These are phyloP conservation scores for Trichoderma oligosporum DNA, from an alignment of 2,329 filamentous ascomycete genomes.

Conservation along the genomic window DNA sequence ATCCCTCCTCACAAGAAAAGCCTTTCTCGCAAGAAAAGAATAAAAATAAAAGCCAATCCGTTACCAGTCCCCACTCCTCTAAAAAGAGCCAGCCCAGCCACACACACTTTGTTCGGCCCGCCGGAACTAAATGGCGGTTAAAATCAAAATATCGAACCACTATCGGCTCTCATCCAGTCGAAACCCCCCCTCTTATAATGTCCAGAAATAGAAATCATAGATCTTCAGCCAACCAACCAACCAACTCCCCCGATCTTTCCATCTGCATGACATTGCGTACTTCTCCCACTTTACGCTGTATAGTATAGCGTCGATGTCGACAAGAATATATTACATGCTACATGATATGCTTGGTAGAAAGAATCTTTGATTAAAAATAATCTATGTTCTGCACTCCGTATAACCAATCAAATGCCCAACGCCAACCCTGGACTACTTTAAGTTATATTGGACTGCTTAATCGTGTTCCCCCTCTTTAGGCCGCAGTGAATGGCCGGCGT, in stretches of 20 bases:
- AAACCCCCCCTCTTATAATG: not conserved
- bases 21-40: too few relatives aligned
- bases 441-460: too few relatives aligned
- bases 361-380: too few relatives aligned
- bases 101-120: conserved; percentile 2
- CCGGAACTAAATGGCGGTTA: conserved; percentile 3
- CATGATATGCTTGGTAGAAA: not conserved
- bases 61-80: not conserved
- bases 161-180: not conserved
- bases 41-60: not conserved
- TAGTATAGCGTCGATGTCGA: not conserved
- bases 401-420: not conserved
- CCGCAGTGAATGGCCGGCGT: conserved; percentile 19
- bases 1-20: not conserved
- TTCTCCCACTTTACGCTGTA: not conserved
- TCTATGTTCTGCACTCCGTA: not conserved
- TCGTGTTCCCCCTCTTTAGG: not conserved
- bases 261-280: not conserved
- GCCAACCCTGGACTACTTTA: too few relatives aligned
- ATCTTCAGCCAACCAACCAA: not conserved
- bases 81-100: conserved; percentile 1
- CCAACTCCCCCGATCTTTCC: not conserved
- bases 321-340: not conserved
- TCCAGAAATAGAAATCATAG: not conserved
- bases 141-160: not conserved